Evolutionary conservation across 2,329 filamentous ascomycete genomes (phyloP).

Genomic region (Thermothelomyces thermophilus): DNA sequence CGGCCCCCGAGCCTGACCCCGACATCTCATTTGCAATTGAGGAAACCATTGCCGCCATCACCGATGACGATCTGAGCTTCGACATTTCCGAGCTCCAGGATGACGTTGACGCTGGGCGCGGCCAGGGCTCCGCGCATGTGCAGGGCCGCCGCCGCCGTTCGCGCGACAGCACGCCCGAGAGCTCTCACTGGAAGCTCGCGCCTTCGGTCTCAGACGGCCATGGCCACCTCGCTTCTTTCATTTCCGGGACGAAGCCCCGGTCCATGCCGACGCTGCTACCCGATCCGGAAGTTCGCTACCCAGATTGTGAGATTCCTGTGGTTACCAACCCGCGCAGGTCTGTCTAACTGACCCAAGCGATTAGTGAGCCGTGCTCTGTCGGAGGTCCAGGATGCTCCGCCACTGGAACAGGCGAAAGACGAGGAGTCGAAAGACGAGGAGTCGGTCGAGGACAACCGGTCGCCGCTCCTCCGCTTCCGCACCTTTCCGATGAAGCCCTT

Average conservation of each 20-base stretch:
- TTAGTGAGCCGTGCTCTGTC: conserved; percentile 50
- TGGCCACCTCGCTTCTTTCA: conserved; percentile 13
- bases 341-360: conserved; percentile 59
- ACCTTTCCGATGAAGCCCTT: conserved; percentile 70
- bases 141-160: not conserved
- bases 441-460: conserved; percentile 28
- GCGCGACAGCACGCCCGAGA: not conserved
- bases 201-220: conserved; percentile 11
- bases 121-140: not conserved
- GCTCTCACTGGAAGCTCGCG: not conserved
- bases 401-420: not conserved
- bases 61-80: conserved; percentile 22
- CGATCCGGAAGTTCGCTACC: conserved; percentile 32
- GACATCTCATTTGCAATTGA: conserved; percentile 5
- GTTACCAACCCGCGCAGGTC: conserved; percentile 11
- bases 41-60: conserved; percentile 16
- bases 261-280: conserved; percentile 7
- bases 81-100: conserved; percentile 19
- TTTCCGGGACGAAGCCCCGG: conserved; percentile 14
- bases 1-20: not conserved
- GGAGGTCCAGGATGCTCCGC: conserved; percentile 16
- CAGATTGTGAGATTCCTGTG: conserved; percentile 43
- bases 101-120: not conserved
- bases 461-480: conserved; percentile 72
- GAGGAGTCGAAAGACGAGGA: not conserved